A percentile compares a stretch with the other conserved stretches of the same genome.
Evolutionary conservation across 352 stramenopile species (phyloP).

Genomic region (Phytophthora chlamydospora): DNA sequence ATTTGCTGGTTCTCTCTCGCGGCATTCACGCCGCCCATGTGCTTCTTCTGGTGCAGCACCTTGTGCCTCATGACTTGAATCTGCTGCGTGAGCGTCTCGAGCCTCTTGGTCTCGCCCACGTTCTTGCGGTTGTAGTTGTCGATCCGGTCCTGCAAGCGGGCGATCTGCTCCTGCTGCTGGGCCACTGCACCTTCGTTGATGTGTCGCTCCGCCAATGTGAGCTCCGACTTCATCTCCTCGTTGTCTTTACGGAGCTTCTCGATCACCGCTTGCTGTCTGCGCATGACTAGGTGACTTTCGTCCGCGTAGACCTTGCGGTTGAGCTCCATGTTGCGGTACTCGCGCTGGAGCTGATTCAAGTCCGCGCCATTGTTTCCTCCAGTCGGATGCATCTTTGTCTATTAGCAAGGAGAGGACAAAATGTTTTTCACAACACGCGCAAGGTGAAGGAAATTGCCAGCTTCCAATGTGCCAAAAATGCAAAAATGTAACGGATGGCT

Average conservation of each 20-base stretch:
- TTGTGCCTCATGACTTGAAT: conserved; percentile 89
- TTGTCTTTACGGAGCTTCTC: conserved; percentile 90
- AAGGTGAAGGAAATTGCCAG: too few species aligned
- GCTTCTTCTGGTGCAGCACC: conserved; percentile 90
- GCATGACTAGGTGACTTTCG: conserved; percentile 93
- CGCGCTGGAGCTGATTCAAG: conserved; percentile 92
- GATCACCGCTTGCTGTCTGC: conserved; percentile 93
- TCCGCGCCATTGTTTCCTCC: conserved; percentile 55
- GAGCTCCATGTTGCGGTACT: conserved; percentile 98
- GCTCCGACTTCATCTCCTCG: conserved; percentile 88
- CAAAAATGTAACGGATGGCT: conserved; percentile 24
- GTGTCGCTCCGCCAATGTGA: conserved; percentile 90
- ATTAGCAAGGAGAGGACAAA: too few species aligned
- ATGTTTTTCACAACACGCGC: too few species aligned
- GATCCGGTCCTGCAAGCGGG: conserved; percentile 87
- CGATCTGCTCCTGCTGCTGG: conserved; percentile 85
- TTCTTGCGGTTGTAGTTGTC: conserved; percentile 91
- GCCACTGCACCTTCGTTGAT: conserved; percentile 83
- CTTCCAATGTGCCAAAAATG: conserved; percentile 12
- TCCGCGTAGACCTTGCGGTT: conserved; percentile 95
- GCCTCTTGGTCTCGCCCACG: conserved; percentile 79
- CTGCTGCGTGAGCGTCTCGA: conserved; percentile 89
- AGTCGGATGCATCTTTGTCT: conserved; percentile 26
- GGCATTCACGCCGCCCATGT: conserved; percentile 97
- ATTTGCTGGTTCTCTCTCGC: conserved; percentile 95